Evolutionary conservation across 805 yeast species (phyloP), one percentile per base, ranked within the genome.

Genomic region (Saturnispora quitensis): DNA sequence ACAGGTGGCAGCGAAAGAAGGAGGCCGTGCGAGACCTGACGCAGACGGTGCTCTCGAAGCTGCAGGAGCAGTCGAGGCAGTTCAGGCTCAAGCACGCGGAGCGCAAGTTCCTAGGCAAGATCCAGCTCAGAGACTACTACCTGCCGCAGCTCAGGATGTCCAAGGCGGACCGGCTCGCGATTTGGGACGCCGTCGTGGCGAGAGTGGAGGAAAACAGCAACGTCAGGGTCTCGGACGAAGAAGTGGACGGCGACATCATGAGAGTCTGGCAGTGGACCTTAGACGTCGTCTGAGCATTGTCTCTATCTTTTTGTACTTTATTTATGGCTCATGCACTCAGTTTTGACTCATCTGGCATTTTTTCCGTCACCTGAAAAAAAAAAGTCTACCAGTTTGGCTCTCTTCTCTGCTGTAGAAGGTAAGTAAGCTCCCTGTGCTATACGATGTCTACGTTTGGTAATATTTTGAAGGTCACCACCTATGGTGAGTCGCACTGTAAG

Each of bases 401-500:
- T 36, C 12, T 31, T 13, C 15, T 10, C n/a, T 31, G 5, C 15
- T 31, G 12, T 31, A 31, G 15, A 12, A 31, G 12, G 5, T 9
- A 10, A 31, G 15, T 31, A 31, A 31, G 34, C 34, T 31, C 13
- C 34, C 34, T 4, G 13, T 10, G 13, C 5, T 13, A 31, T 31
- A 31, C 28, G n/a, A 85, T 85, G 93, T 84, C 90, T 44, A 75
- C 88, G 7, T 86, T 85, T 63, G 93, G 93, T 52, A 73, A 73
- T 10, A 56, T 75, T 47, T 78, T 77, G 65, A 68, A 72, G 55
- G 98, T 91, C 58, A 91, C 98, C 56, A 91, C 99, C 31, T 91
- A 89, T 74, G 99, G 99, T 58, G 99, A 93, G 68, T 89, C 97
- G 8, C 99, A 93, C 73, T 93, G 99, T 73, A 86, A 82, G 62